Percentiles rank a stretch among this genome's conserved stretches.
Conservation (phyloP, 352 stramenopile genomes). For the Globisporangium carolinianum region DNA sequence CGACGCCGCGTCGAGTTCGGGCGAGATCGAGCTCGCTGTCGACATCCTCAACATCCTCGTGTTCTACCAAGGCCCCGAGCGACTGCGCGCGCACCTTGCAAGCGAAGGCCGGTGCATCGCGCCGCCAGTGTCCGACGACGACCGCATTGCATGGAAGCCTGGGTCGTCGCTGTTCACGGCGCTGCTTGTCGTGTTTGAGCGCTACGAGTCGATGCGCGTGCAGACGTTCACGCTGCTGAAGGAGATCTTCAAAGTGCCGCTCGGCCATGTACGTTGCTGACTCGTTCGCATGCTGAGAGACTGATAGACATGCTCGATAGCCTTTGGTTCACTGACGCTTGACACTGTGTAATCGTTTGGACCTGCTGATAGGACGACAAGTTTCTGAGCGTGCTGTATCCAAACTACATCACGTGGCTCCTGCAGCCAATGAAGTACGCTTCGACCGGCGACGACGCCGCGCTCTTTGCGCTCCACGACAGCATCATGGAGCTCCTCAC, state of each 20-base stretch:
- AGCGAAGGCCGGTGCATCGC: constrained; percentile 65
- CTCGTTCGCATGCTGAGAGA: not conserved
- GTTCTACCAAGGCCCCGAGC: constrained; percentile 66
- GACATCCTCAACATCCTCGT: constrained; percentile 70
- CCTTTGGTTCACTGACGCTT: not conserved
- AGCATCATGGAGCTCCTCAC: constrained; percentile 82
- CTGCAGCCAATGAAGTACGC: constrained; percentile 74
- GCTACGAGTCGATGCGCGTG: constrained; percentile 48
- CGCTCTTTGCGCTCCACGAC: constrained; percentile 71
- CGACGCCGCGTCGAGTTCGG: constrained; percentile 27
- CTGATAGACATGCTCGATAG: too few relatives aligned
- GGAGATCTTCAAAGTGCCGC: constrained; percentile 67
- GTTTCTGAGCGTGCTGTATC: constrained; percentile 81
- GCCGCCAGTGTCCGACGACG: constrained; percentile 49
- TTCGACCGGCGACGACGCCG: constrained; percentile 29
- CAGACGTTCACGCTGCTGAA: constrained; percentile 61
- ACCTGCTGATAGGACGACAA: constrained; percentile 58
- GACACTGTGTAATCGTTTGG: not conserved
- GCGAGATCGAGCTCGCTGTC: constrained; percentile 43
- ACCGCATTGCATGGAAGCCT: constrained; percentile 52
- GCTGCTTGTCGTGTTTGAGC: constrained; percentile 62
- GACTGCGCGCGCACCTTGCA: constrained; percentile 53
- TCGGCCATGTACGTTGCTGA: constrained; percentile 41
- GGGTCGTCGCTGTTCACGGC: constrained; percentile 70
- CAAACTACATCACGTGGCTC: constrained; percentile 84